phyloP scores from a whole-genome alignment of 2,329 filamentous ascomycete genomes.

The Xylariaceae sp. region DNA sequence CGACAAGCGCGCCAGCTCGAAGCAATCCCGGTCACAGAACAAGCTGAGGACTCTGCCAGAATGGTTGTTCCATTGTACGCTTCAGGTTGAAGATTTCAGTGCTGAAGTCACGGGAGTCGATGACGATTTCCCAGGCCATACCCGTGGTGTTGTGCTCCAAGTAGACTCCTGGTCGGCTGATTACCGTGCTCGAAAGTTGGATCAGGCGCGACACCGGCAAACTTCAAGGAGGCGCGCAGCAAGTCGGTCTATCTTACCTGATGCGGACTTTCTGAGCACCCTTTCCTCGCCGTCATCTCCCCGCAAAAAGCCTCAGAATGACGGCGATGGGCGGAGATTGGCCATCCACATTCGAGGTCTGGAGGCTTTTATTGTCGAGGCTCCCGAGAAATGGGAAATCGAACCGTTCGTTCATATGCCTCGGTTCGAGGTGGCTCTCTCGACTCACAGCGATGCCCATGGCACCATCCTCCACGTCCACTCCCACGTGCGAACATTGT shows the following conservation, averaged over 20 bases:
- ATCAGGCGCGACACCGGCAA: constrained; percentile 50
- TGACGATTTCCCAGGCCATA: constrained; percentile 70
- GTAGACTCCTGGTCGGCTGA: constrained; percentile 82
- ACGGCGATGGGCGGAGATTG: constrained; percentile 71
- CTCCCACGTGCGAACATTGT: constrained; percentile 68
- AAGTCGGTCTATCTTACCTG: constrained; percentile 63
- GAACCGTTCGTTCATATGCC: constrained; percentile 84
- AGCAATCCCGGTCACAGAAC: constrained; percentile 48
- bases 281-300: constrained; percentile 41
- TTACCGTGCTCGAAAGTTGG: constrained; percentile 74
- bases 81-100: constrained; percentile 84
- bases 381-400: constrained; percentile 71
- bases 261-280: constrained; percentile 53
- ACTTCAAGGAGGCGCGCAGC: constrained; percentile 61
- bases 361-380: constrained; percentile 87
- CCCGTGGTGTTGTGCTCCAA: constrained; percentile 76
- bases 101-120: constrained; percentile 88
- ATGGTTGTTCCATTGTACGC: constrained; percentile 77
- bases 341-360: constrained; percentile 74
- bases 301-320: constrained; percentile 46
- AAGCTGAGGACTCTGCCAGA: constrained; percentile 70
- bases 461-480: constrained; percentile 85
- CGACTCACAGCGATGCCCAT: constrained; percentile 76
- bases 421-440: constrained; percentile 77
- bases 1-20: constrained; percentile 46